phyloP scores from a whole-genome alignment of 768 basidiomycete genomes.

The Termitomyces sp. region DNA sequence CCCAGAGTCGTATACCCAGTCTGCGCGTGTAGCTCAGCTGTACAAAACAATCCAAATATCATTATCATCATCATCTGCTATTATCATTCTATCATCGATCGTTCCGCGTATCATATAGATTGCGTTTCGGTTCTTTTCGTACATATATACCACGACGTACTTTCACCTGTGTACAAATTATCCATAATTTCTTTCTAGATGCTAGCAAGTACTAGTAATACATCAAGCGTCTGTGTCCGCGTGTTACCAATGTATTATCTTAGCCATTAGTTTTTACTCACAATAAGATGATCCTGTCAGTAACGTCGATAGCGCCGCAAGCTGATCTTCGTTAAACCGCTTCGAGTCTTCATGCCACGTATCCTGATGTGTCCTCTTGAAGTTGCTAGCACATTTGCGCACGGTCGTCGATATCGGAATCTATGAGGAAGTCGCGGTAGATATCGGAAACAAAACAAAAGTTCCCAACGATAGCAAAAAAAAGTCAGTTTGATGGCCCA shows the following conservation, averaged over 20 bases:
- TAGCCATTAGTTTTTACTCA: slow-evolving; percentile 28
- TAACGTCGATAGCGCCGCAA: slow-evolving; percentile 77
- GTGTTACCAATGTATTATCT: slow-evolving; percentile 1
- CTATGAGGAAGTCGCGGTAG: no score
- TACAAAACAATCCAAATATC: neutral
- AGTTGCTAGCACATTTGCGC: slow-evolving; percentile 73
- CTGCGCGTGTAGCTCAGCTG: slow-evolving; percentile 36
- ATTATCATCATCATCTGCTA: slow-evolving; percentile 5
- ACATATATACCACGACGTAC: slow-evolving; percentile 16
- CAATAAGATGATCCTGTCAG: slow-evolving; percentile 85
- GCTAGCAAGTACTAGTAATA: neutral
- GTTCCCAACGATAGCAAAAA: slow-evolving; percentile 10
- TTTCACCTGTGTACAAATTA: slow-evolving; percentile 13
- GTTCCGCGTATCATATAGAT: slow-evolving; percentile 1
- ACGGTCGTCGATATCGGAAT: slow-evolving; percentile 85
- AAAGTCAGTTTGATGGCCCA: slow-evolving; percentile 7
- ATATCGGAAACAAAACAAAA: neutral
- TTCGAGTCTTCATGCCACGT: slow-evolving; percentile 90
- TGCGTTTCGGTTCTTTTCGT: neutral
- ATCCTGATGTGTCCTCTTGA: slow-evolving; percentile 82
- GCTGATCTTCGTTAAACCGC: slow-evolving; percentile 82
- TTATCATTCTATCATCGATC: neutral
- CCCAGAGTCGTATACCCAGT: slow-evolving; percentile 37
- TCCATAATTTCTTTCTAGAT: slow-evolving; percentile 6
- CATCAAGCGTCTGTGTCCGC: slow-evolving; percentile 16